Percentiles rank a stretch among this genome's conserved stretches.
Evolutionary conservation across 139 green algal species (phyloP).

Genomic region (Raphidocelis subcapitata): DNA sequence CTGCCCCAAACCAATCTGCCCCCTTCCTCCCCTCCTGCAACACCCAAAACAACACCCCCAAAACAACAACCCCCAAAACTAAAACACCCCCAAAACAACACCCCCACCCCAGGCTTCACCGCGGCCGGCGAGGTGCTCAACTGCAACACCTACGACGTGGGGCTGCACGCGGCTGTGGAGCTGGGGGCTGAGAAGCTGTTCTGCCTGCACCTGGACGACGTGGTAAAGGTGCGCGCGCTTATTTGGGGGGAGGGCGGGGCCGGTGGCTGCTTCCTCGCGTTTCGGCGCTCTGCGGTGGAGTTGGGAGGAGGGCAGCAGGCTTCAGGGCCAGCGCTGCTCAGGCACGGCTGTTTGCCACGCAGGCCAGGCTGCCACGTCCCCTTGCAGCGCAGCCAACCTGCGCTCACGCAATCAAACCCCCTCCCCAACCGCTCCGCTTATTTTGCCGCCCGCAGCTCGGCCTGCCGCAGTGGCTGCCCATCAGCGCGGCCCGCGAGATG

Average conservation of each 20-base stretch:
- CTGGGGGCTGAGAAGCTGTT: constrained; percentile 95
- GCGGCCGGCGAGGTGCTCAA: constrained; percentile 91
- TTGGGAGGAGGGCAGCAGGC: too few species aligned
- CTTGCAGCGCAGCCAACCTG: too few species aligned
- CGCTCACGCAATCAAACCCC: too few species aligned
- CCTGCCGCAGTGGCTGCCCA: constrained; percentile 79
- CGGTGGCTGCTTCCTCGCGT: too few species aligned
- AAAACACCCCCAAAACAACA: neutral
- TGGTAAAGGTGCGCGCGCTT: too few species aligned
- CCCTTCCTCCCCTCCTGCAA: neutral
- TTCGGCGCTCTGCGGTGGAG: too few species aligned
- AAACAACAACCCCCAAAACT: neutral
- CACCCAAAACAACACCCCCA: neutral
- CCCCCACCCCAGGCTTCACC: constrained; percentile 47
- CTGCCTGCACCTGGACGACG: constrained; percentile 73
- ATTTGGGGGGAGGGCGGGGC: too few species aligned
- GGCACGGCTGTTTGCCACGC: too few species aligned
- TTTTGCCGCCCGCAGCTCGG: constrained; percentile 30
- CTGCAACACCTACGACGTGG: constrained; percentile 94
- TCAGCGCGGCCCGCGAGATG: constrained; percentile 71
- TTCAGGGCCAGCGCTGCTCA: too few species aligned
- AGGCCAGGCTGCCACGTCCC: too few species aligned
- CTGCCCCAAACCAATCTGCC: neutral
- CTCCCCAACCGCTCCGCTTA: too few species aligned
- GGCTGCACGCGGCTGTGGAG: constrained; percentile 57